Base-by-base conservation (phyloP, 2,329 filamentous ascomycete genomes). In the Trichoderma atroviride region DNA sequence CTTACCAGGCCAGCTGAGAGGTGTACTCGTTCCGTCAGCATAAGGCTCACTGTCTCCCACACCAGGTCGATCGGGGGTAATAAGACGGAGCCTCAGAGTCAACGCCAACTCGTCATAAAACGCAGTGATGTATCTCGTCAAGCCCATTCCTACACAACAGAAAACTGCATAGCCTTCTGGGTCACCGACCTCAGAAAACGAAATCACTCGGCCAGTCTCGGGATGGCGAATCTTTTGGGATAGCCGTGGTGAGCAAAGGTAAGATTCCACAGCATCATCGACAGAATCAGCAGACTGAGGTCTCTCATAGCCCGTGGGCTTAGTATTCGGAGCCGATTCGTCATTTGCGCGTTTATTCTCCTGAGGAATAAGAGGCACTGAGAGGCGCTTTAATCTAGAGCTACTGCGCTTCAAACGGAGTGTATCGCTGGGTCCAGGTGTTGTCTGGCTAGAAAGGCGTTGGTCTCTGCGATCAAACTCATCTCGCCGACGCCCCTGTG, bases 31-130 rank as follows among this genome's bases (percentile, higher is more conserved):
- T 60, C 91, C 90, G 76, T 96, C 93, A 47, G 89, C 85, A 79
- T 97, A 94, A 37, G 92, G 82, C 75, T 96, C 94, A 77, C 95
- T 97, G 75, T 93, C 94, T 59, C 96, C 96, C 19, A 99, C 93
- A 31, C 96, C 96, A 67, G 96, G 96, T 65, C 96, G 89, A 79
- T 99, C 96, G 6, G 95, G 92, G 0, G 96, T 98, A 73, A 99
- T 97, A 63, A 99, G 85, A 24, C 96, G 89, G 69, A 99, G 81
- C 78, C 93, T 96, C 70, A 99, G 83, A 0, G 94, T 97, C 75
- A 92, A 83, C 2, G 96, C 96, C 65, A 99, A 84, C 79, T 99
- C 96, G 78, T 99, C 96, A 77, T 98, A 99, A 78, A 99, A 99
- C 0, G 94, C 94, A 71, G 93, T 97, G 70, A 99, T 92, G 78